These are phyloP conservation scores for Leptomonas pyrrhocoris DNA, from an alignment of 208 protist genomes.

Conservation along the genomic window DNA sequence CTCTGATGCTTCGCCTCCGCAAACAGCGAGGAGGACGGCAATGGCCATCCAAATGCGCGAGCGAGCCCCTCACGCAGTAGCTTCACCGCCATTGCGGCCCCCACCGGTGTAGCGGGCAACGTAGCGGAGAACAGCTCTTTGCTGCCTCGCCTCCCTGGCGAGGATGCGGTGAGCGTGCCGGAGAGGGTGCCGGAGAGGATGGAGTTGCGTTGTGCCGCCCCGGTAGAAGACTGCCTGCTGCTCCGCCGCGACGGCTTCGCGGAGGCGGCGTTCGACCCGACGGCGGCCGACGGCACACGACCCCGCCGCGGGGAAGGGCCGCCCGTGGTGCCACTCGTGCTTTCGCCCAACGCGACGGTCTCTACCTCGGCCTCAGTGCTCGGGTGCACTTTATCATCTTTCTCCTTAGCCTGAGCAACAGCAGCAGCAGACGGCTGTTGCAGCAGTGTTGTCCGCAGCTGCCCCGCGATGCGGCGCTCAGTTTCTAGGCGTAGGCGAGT, in stretches of 20 bases:
- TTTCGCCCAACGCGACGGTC: not conserved
- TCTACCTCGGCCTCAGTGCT: not conserved
- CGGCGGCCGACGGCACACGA: not conserved
- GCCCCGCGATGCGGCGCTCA: conserved; percentile 27
- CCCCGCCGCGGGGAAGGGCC: not conserved
- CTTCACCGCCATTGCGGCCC: conserved; percentile 13
- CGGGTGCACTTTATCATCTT: not conserved
- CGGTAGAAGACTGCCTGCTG: not conserved
- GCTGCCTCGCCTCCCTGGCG: not conserved
- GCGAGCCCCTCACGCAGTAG: conserved; percentile 33
- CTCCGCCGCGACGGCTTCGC: not conserved
- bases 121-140: not conserved
- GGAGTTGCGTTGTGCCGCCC: not conserved
- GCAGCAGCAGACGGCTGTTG: conserved; percentile 3
- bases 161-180: not conserved
- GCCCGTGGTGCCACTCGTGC: not conserved
- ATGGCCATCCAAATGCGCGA: conserved; percentile 42
- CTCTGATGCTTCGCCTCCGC: not conserved
- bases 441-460: conserved; percentile 19
- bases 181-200: not conserved
- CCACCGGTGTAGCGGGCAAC: not conserved
- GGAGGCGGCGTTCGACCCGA: not conserved
- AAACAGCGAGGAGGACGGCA: conserved; percentile 5
- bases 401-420: not conserved
- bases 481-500: conserved; percentile 28